Evolutionary conservation across 2,329 filamentous ascomycete genomes (phyloP), one percentile per base, ranked within the genome.

Genomic region (Fusarium liriodendri): DNA sequence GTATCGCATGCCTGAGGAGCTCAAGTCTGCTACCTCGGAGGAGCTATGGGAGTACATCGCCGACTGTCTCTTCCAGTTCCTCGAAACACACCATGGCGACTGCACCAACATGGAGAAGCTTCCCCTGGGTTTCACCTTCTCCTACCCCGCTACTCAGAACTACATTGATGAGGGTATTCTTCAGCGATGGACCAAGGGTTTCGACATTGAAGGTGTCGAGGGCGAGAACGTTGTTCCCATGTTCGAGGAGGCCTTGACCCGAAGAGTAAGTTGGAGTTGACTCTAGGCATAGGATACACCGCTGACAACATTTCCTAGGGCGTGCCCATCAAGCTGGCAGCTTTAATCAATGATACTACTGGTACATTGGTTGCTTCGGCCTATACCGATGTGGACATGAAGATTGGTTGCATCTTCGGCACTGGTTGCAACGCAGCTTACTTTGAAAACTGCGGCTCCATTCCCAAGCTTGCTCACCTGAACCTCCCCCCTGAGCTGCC

Each of bases 351-450:
- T 83, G 97, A 99, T 83, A 99, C 97, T 57, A 98, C 96, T 20
- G 97, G 97, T 79, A 99, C 97, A 35, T 87, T 99, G 79, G 97
- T 99, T 79, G 97, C 97, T 70, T 98, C 96, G 29, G 93, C 95
- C 33, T 99, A 99, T 85, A 98, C 96, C n/a, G 95, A 99, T 81
- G 87, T 92, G 54, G 91, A 92, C 77, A 97, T 98, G 90, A 95
- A 92, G 85, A 97, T 98, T 79, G 97, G 97, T 65, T 98, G 96
- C 84, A 99, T 99, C 81, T 99, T 99, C 79, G 97, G 97, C 78
- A 99, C 97, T 14, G 97, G 97, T 69, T 98, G 97, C 86, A 99
- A 99, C 80, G 97, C 96, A 45, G 97, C 97, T 42, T 99, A 99
- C 86, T 97, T 99, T 93, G 97, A 99, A 84, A 85, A 97, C 79